phyloP scores from a whole-genome alignment of 176 grass and related monocot genomes.

The Poa pratensis region DNA sequence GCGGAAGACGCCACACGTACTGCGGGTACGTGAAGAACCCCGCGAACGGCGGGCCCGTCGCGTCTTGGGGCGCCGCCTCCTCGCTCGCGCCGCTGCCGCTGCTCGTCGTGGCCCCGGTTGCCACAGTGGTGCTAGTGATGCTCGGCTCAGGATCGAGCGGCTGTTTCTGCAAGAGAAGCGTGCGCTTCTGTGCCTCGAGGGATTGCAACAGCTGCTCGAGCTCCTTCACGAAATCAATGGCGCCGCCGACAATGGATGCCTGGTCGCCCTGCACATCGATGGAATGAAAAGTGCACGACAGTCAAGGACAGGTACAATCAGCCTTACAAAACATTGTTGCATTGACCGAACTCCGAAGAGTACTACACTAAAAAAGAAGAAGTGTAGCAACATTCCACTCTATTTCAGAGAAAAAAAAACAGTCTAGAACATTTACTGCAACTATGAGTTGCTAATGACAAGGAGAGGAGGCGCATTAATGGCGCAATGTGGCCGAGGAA shows the following conservation, averaged over 20 bases:
- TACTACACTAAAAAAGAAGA: no score
- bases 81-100: neutral
- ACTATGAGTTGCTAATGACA: neutral
- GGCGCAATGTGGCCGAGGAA: constrained; percentile 22
- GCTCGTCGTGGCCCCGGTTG: neutral
- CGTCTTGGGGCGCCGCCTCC: neutral
- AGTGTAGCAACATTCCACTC: neutral
- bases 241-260: constrained; percentile 89
- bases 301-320: neutral
- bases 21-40: constrained; percentile 89
- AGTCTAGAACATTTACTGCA: neutral
- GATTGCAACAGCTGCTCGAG: constrained; percentile 89
- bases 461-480: constrained; percentile 20
- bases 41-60: constrained; percentile 57
- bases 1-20: constrained; percentile 62
- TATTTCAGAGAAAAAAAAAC: neutral
- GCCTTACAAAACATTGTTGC: neutral
- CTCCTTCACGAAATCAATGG: constrained; percentile 96
- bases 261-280: constrained; percentile 72
- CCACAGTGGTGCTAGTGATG: neutral
- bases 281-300: neutral
- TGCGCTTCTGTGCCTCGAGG: constrained; percentile 78
- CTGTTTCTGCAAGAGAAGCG: constrained; percentile 32
- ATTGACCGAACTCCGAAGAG: neutral
- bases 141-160: neutral